Percentiles rank a stretch among this genome's conserved stretches.
Evolutionary conservation across 1,139 yeast species (phyloP).

Genomic region (Diutina sp.): DNA sequence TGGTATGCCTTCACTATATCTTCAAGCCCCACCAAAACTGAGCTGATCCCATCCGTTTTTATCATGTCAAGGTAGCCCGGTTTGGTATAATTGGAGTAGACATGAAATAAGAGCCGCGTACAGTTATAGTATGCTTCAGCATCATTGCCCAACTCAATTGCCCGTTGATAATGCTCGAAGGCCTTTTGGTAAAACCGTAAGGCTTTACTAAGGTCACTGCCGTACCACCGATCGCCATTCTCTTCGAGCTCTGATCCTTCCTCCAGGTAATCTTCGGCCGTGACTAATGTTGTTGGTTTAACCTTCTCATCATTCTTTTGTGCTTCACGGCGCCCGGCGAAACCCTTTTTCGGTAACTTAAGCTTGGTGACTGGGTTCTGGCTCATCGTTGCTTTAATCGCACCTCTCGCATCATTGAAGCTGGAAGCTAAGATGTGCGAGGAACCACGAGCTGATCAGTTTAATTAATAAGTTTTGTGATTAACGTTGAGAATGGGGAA

Average conservation of each 20-base stretch:
- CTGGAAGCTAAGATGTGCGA: too few species aligned
- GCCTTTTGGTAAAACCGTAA: conserved; percentile 42
- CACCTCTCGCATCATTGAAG: background rate
- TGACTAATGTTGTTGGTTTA: conserved; percentile 4
- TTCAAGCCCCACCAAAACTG: conserved; percentile 26
- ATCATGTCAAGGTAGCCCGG: conserved; percentile 3
- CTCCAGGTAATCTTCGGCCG: conserved; percentile 34
- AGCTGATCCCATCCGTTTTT: conserved; percentile 30
- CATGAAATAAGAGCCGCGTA: conserved; percentile 35
- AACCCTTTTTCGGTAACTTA: background rate
- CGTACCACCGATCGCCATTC: conserved; percentile 46
- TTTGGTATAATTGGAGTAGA: conserved; percentile 24
- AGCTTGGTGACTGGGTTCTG: background rate
- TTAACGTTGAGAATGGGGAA: too few species aligned
- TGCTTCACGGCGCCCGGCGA: background rate
- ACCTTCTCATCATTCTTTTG: background rate
- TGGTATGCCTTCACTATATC: conserved; percentile 27
- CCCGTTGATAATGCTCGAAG: conserved; percentile 19
- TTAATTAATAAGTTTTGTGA: too few species aligned
- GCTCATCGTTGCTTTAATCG: background rate
- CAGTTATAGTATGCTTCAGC: conserved; percentile 35
- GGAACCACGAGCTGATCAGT: too few species aligned
- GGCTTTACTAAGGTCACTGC: conserved; percentile 40
- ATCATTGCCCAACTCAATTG: conserved; percentile 10
- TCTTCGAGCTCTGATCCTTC: conserved; percentile 39